Base-by-base conservation (phyloP, 352 stramenopile species). In the Pythium pyrilobum region DNA sequence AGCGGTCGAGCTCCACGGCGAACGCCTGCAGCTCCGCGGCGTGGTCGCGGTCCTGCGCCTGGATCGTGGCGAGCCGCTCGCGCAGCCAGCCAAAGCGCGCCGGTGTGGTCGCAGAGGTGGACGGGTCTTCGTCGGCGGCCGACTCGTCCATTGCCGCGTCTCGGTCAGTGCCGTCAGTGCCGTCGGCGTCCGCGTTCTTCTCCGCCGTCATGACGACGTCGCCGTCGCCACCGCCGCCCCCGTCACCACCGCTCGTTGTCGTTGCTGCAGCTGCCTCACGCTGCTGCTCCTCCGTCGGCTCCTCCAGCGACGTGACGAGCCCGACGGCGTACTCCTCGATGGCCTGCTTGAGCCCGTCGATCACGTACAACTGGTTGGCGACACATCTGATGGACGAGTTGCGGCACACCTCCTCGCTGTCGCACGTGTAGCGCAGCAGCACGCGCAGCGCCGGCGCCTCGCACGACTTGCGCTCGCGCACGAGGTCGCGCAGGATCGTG, bases 341-440 rank as follows among this genome's bases (percentile, higher is more conserved):
- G 18, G 69, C 52, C 15, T 36, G 42, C 54, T 88, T 85, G 18
- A 89, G 61, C 2, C 61, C 49, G 12, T 69, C 56, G 0, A 92
- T 54, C 12, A 64, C 62, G 52, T 90, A 92, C 5, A 92, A 61
- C 41, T 92, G 81, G 38, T 92, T 92, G 13, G 76, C 81, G 15
- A 92, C 74, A 49, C 81, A 92, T 13, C 76, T 73, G 48, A 89
- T 90, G 9, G 75, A 66, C 41, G 70, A 74, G 58, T 85, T 89
- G 36, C 81, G 81, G 33, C 64, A 80, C n/a, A 68, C 66, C 21
- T 87, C 76, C 20, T 92, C 79, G 43, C 71, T 64, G 24, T 87
- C 69, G 42, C 77, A 86, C 5, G 79, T 82, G 49, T 70, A 90
- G n/a, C 74, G 72, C 42, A 92, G 66, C 38, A 92, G 50, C n/a